Percentiles rank a stretch among this genome's conserved stretches.
These are phyloP conservation scores for Umbilicus rupestris DNA, from an alignment of 164 flowering plant species.

Conservation along the genomic window DNA sequence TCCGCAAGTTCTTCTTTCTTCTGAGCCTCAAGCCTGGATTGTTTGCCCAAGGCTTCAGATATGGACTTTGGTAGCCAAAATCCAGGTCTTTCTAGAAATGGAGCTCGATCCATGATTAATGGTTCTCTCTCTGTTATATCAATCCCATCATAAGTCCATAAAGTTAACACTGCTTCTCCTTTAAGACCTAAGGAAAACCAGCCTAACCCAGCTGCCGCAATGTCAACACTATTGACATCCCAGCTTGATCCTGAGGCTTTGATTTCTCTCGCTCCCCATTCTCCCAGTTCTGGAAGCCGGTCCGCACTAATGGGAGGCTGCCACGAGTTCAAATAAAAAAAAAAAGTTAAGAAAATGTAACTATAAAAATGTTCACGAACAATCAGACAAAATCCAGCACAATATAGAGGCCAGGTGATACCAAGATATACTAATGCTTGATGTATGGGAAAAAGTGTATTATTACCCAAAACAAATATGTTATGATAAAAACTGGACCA, in stretches of 20 bases:
- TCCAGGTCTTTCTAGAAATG: slow-evolving; percentile 73
- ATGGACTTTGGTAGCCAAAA: slow-evolving; percentile 82
- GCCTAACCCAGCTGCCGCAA: slow-evolving; percentile 79
- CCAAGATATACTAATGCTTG: neutral
- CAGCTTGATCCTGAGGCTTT: slow-evolving; percentile 75
- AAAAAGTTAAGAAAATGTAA: neutral
- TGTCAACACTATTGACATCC: slow-evolving; percentile 75
- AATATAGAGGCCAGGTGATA: neutral
- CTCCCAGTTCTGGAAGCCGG: slow-evolving; percentile 58
- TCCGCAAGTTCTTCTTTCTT: slow-evolving; percentile 31
- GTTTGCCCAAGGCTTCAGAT: slow-evolving; percentile 67
- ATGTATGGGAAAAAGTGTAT: neutral
- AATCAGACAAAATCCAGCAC: too few relatives aligned
- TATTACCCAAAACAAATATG: neutral
- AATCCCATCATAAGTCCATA: slow-evolving; percentile 70
- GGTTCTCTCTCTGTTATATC: slow-evolving; percentile 68
- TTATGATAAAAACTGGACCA: neutral
- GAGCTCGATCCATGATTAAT: slow-evolving; percentile 75
- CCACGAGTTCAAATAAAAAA: slow-evolving; percentile 11
- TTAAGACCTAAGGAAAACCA: slow-evolving; percentile 90
- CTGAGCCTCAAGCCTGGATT: slow-evolving; percentile 41
- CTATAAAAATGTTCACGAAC: neutral
- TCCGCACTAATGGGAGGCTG: slow-evolving; percentile 76
- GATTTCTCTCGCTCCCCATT: slow-evolving; percentile 53
- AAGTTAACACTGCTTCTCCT: slow-evolving; percentile 66